Evolutionary conservation across 495 filamentous ascomycete species (phyloP), one percentile per base, ranked within the genome.

Genomic region (Podospora sp.): DNA sequence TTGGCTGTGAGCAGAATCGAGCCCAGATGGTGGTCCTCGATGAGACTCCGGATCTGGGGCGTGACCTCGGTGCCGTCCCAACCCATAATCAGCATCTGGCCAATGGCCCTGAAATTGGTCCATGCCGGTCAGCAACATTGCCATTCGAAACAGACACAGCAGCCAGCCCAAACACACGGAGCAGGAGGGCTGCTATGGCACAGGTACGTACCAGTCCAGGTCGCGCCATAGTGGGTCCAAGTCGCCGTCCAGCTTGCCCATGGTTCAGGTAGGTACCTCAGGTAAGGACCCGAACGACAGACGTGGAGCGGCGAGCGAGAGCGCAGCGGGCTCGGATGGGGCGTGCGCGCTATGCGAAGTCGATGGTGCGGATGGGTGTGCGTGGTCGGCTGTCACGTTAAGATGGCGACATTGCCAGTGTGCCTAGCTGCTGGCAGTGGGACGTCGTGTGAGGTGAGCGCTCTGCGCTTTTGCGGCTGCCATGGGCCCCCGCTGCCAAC

Each of bases 51-150:
- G 71, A 97, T 95, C 78, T 93, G 91, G 57, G 90, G 89, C 26
- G 90, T 95, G 65, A 96, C 89, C 71, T 91, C 86, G 55, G 92
- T 94, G 65, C 92, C 92, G 84, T 97, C 92, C 82, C 93, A 97
- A 76, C 92, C 93, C 92, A 96, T 94, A 85, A 96, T 94, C 79
- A 96, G 89, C 78, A 96, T 87, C 84, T 96, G 92, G 63, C 93
- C 93, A 84, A 94, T 91, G 62, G 85, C 83, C 81, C 82, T 86
- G 76, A 6, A 55, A 2, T 6, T 6, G 52, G 55, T 49, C 40
- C 59, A 67, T 14, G 51, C 5, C 58, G 26, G 62, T 58, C 56
- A 49, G 68, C 18, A 21, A 20, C 27, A 12, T 60, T 21, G 8
- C 1, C 27, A 36, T n/a, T 33, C 8, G 29, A 33, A 33, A 33